Evolutionary conservation across 208 protist genomes (phyloP).

Genomic region (Leishmania lainsoni): DNA sequence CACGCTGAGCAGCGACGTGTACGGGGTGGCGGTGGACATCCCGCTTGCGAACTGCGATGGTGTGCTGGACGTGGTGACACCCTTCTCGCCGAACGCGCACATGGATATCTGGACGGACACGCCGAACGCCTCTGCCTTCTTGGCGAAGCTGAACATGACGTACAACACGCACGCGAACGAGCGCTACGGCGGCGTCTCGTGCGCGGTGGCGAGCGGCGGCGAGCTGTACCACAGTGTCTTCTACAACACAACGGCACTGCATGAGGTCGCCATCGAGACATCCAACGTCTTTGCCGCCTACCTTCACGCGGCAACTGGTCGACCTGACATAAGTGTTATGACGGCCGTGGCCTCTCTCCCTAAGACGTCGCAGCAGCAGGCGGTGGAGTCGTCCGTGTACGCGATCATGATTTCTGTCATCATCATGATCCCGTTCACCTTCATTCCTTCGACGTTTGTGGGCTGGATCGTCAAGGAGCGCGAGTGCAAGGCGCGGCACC

Average conservation of each 20-base stretch:
- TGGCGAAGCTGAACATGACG: constrained; percentile 13
- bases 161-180: constrained; percentile 8
- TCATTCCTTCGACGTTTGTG: constrained; percentile 56
- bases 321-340: not conserved
- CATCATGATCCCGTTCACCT: constrained; percentile 64
- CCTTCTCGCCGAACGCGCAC: constrained; percentile 9
- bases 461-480: constrained; percentile 75
- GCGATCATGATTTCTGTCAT: constrained; percentile 31
- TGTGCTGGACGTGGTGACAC: constrained; percentile 19
- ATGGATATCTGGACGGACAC: constrained; percentile 19
- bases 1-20: constrained; percentile 32
- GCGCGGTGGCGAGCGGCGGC: not conserved
- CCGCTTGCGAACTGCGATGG: constrained; percentile 34
- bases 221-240: constrained; percentile 1
- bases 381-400: not conserved
- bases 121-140: not conserved
- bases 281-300: constrained; percentile 42
- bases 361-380: not conserved
- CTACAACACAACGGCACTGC: constrained; percentile 53
- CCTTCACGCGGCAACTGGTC: constrained; percentile 5
- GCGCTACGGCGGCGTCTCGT: not conserved
- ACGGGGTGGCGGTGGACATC: constrained; percentile 33
- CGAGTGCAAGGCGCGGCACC: constrained; percentile 53
- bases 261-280: constrained; percentile 39
- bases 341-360: not conserved